Percentiles rank a stretch among this genome's conserved stretches.
Conservation (phyloP, 768 basidiomycete genomes). For the Tubosaeta brunneosetosa region DNA sequence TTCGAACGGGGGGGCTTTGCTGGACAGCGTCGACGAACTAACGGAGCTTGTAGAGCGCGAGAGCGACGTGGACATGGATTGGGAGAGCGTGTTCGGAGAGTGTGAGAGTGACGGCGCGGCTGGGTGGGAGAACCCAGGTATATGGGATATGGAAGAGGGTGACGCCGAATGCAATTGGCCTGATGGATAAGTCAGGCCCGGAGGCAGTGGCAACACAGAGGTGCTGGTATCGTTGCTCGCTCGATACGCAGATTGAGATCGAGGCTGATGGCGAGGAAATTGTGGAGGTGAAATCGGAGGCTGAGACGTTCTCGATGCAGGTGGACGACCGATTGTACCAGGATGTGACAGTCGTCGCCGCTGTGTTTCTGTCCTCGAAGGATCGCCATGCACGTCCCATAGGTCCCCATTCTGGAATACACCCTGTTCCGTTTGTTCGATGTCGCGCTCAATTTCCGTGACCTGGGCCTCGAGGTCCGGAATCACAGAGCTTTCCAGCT, state of each 20-base stretch:
- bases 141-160: constrained; percentile 14
- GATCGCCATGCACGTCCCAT: constrained; percentile 15
- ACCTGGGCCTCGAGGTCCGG: constrained; percentile 68
- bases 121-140: constrained; percentile 13
- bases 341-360: constrained; percentile 25
- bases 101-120: constrained; percentile 11
- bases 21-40: constrained; percentile 43
- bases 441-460: constrained; percentile 53
- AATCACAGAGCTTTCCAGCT: constrained; percentile 52
- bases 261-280: constrained; percentile 24
- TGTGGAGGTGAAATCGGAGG: constrained; percentile 26
- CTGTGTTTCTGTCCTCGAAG: constrained; percentile 17
- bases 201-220: constrained; percentile 13
- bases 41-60: constrained; percentile 28
- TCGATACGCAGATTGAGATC: constrained; percentile 23
- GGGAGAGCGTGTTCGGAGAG: constrained; percentile 14
- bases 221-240: constrained; percentile 10
- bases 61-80: constrained; percentile 21
- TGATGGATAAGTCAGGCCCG: constrained; percentile 12
- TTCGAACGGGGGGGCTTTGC: constrained; percentile 52
- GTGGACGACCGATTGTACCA: constrained; percentile 26
- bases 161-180: constrained; percentile 10
- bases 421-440: constrained; percentile 39
- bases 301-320: constrained; percentile 12
- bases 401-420: constrained; percentile 13